Evolutionary conservation across 2,329 filamentous ascomycete species (phyloP), one percentile per base, ranked within the genome.

Genomic region (Anthostomella pinea): DNA sequence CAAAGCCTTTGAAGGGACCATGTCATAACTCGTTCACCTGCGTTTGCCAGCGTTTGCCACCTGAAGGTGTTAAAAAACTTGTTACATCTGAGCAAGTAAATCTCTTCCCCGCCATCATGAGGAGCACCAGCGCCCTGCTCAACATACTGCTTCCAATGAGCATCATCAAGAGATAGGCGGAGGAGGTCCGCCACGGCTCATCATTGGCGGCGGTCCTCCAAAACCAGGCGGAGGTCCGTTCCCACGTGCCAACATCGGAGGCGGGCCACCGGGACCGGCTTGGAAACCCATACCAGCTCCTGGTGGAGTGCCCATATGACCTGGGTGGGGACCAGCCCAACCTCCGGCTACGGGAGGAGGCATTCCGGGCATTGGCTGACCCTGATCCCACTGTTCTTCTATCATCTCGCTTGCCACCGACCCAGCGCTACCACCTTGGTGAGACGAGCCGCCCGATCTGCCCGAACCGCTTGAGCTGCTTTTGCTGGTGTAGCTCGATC

Each of bases 1-100:
- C 11, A 68, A 64, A 32, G 56, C 69, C 21, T 69, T 77, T 37
- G 68, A 70, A 14, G 42, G 41, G 7, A 14, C 53, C 8, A 32
- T 49, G 33, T 37, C 34, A 22, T 52, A 41, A 33, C 15, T 18
- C 13, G 33, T 17, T 30, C 10, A 23, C 30, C 11, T 17, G 13
- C 18, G 22, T 25, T 33, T 35, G 5, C 16, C 21, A 29, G 17
- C 28, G 29, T 28, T 16, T 30, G 21, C 20, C 28, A 8, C 17
- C 20, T 18, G 35, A 31, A 13, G 24, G 13, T 10, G n/a, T 15
- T 27, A 13, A 3, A 27, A 6, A 27, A 13, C 25, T 15, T 8
- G 10, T 27, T 13, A n/a, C n/a, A n/a, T n/a, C n/a, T n/a, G n/a
- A n/a, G n/a, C n/a, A n/a, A n/a, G n/a, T n/a, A n/a, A n/a, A n/a